phyloP scores from a whole-genome alignment of 306 rosid species.

The Nissolia schottii region DNA sequence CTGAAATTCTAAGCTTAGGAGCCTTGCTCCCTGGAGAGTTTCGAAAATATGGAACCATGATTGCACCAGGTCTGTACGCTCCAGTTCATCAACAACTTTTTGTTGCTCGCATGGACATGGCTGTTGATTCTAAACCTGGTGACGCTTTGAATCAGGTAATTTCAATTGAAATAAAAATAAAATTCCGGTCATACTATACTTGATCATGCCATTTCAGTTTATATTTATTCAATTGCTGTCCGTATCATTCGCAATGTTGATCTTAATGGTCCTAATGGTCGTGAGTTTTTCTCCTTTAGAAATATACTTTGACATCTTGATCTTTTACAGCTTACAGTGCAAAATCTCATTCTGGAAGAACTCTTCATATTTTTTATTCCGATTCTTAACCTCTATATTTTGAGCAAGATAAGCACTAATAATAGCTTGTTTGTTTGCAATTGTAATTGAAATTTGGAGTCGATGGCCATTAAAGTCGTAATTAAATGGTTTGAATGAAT shows the following conservation, averaged over 20 bases:
- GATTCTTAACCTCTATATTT: no score
- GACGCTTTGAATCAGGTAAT: slow-evolving; percentile 76
- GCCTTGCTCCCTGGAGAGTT: slow-evolving; percentile 74
- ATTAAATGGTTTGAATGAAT: background rate
- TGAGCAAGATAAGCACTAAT: background rate
- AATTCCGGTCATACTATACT: background rate
- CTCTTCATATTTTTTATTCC: background rate
- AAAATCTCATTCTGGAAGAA: background rate
- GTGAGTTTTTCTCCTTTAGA: background rate
- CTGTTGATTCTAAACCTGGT: slow-evolving; percentile 85
- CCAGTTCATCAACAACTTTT: slow-evolving; percentile 87
- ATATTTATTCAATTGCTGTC: background rate
- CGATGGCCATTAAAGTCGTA: background rate
- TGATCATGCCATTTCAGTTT: background rate
- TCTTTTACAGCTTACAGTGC: background rate
- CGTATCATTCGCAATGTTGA: background rate
- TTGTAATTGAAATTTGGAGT: background rate
- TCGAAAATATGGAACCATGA: slow-evolving; percentile 77
- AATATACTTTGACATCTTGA: background rate
- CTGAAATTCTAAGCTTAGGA: slow-evolving; percentile 85
- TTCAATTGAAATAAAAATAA: background rate
- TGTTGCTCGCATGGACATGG: slow-evolving; percentile 90
- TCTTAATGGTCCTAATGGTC: background rate
- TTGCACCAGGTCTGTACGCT: slow-evolving; percentile 79
- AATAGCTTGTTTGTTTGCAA: background rate